A percentile compares a stretch with the other conserved stretches of the same genome.
Evolutionary conservation across 106 monocot genomes (phyloP).

Genomic region (Chionographis japonica): DNA sequence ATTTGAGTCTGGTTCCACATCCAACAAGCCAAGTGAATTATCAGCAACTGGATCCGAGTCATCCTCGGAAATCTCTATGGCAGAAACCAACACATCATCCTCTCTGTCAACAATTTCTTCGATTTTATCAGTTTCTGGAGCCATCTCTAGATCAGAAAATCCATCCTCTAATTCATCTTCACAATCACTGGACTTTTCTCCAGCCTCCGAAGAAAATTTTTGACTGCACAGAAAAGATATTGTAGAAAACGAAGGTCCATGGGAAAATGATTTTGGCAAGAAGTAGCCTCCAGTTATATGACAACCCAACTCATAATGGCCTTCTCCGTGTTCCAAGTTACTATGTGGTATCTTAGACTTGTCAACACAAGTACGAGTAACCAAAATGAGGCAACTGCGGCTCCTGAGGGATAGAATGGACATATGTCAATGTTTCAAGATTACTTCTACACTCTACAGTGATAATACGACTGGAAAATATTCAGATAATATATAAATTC

Average conservation of each 20-base stretch:
- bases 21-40: conserved; percentile 18
- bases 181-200: conserved; percentile 23
- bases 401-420: conserved; percentile 15
- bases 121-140: conserved; percentile 18
- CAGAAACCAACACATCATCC: conserved; percentile 9
- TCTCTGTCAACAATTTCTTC: conserved; percentile 5
- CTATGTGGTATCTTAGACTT: conserved; percentile 7
- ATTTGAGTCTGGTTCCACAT: conserved; percentile 16
- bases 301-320: neutral
- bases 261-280: conserved; percentile 1
- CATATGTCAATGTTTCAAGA: too few species aligned
- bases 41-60: conserved; percentile 14
- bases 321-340: conserved; percentile 11
- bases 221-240: conserved; percentile 10
- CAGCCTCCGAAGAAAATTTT: conserved; percentile 54
- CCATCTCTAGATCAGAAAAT: conserved; percentile 57
- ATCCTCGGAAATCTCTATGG: conserved; percentile 17
- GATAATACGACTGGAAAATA: too few species aligned
- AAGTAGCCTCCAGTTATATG: neutral
- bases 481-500: too few species aligned
- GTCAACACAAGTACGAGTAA: conserved; percentile 8
- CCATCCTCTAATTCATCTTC: conserved; percentile 39
- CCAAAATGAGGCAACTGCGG: conserved; percentile 3
- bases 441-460: too few species aligned
- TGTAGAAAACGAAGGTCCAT: conserved; percentile 1